Conservation (phyloP, 352 stramenopile genomes). For the Globisporangium echinulatum region DNA sequence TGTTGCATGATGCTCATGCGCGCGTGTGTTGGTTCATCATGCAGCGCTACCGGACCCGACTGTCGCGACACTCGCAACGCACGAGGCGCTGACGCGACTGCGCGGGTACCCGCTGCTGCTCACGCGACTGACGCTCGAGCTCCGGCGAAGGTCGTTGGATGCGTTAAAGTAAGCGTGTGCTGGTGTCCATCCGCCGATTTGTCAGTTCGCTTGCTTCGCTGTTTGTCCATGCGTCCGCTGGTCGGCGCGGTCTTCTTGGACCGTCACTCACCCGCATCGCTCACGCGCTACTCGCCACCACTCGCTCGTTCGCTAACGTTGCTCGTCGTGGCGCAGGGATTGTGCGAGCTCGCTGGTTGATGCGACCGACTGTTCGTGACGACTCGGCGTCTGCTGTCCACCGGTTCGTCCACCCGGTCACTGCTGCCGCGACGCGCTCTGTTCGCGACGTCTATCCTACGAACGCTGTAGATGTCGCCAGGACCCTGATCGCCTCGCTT, state of each 20-base stretch:
- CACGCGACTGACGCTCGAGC: constrained; percentile 9
- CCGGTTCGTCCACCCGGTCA: background rate
- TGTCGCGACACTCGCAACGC: constrained; percentile 16
- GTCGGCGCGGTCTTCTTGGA: too few species aligned
- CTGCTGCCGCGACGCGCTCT: too few species aligned
- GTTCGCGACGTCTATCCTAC: too few species aligned
- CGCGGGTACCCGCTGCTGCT: constrained; percentile 29
- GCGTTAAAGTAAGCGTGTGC: constrained; percentile 13
- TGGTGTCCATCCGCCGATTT: background rate
- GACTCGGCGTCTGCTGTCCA: background rate
- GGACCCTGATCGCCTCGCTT: background rate
- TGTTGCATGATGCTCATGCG: background rate
- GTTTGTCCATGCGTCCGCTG: background rate
- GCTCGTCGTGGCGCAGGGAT: constrained; percentile 11
- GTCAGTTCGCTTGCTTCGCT: background rate
- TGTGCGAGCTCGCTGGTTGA: constrained; percentile 1
- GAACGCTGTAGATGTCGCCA: background rate
- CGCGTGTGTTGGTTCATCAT: too few species aligned
- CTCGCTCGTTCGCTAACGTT: constrained; percentile 3
- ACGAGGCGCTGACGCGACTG: constrained; percentile 21
- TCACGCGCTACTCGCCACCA: background rate
- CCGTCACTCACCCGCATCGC: too few species aligned
- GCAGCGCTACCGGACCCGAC: constrained; percentile 17
- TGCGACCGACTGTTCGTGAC: background rate
- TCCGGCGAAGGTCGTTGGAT: constrained; percentile 14